Base-by-base conservation (phyloP, 78 protist genomes). In the Isochrysis galbana region DNA sequence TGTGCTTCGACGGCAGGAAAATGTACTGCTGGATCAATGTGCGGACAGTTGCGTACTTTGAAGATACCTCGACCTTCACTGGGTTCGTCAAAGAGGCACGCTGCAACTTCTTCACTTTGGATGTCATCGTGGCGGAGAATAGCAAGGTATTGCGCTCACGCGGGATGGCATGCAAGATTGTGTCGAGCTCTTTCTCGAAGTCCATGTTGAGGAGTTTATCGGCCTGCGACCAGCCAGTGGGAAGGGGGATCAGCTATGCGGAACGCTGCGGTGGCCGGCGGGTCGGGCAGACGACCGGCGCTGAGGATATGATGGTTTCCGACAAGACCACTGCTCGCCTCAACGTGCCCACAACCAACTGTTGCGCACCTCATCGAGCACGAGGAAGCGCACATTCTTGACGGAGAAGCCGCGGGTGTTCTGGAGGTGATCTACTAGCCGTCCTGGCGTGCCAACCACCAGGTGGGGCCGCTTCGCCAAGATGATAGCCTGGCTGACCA, bases 41-140 rank as follows among this genome's bases (percentile, higher is more conserved):
- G 34, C 93, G 94, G 23, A 96, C 99, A 4, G 99, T 97, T 26
- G 4, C 94, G 86, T 86, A 92, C 90, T 80, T 91, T 0, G 69
- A 38, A 2, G 67, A 78, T 47, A 90, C 70, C 72, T 90, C 91
- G 3, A 48, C 34, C 48, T 41, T 5, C 93, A 97, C 98, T 1
- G 99, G 99, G 69, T 98, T 61, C 22, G 46, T 38, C 39, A 98
- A 96, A 0, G 98, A 97, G 2, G 99, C 99, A 25, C 97, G 93
- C 92, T 98, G 54, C 61, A n/a, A 39, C 89, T 32, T 36, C 48
- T 61, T 26, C 11, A 99, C 99, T 91, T 97, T 97, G n/a, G 89
- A 77, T 39, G 99, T 98, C 99, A 98, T 98, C 29, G 99, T 99
- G 0, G 99, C 99, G 0, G 99, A 97, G 93, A 97, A 99, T 21